Conservation (phyloP, 768 basidiomycete genomes). For the Austroboletus festivus region DNA sequence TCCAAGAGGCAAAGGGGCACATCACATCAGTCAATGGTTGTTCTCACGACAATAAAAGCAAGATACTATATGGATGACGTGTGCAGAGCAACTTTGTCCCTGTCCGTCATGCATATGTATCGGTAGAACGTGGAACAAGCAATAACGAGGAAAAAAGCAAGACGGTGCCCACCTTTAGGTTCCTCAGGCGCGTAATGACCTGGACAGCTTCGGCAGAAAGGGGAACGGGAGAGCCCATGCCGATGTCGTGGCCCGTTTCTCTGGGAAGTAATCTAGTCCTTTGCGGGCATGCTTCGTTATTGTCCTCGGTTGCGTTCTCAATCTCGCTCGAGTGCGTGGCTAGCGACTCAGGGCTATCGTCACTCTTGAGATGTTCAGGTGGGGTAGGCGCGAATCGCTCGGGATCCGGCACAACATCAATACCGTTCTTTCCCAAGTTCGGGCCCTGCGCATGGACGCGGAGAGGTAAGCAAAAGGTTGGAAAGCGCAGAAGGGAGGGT, state of each 20-base stretch:
- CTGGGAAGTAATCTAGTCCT: constrained; percentile 63
- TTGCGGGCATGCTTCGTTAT: neutral
- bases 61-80: too few species aligned
- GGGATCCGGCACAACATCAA: constrained; percentile 69
- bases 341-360: constrained; percentile 49
- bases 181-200: constrained; percentile 75
- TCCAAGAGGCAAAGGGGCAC: neutral
- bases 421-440: constrained; percentile 72
- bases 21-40: too few species aligned
- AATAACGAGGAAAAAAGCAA: constrained; percentile 33
- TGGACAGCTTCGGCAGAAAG: constrained; percentile 73
- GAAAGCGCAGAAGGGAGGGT: neutral
- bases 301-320: neutral
- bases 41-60: too few species aligned
- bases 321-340: neutral
- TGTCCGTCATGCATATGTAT: too few species aligned
- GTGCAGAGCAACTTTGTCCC: too few species aligned
- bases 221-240: constrained; percentile 82
- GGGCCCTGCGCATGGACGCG: constrained; percentile 47
- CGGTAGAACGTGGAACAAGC: too few species aligned
- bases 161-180: too few species aligned
- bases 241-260: constrained; percentile 84
- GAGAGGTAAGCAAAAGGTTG: constrained; percentile 3
- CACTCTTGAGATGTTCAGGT: constrained; percentile 33
- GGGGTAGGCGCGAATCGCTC: constrained; percentile 63